Evolutionary conservation across 257 asterid genomes (phyloP).

Genomic region (Solanum chiquidenum): DNA sequence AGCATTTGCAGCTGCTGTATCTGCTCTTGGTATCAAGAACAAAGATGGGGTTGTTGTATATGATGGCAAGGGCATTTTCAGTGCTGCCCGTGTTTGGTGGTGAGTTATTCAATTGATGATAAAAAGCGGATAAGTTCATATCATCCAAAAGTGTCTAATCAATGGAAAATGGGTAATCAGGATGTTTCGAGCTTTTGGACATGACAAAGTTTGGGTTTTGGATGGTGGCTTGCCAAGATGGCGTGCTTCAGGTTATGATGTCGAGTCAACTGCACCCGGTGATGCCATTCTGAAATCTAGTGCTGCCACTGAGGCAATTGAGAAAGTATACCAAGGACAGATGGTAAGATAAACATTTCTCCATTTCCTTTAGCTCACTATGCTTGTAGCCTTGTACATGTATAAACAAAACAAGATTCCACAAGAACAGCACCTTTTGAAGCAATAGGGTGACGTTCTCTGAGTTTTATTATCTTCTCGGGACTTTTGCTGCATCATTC

Average conservation of each 20-base stretch:
- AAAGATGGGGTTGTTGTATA: constrained; percentile 79
- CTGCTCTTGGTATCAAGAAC: constrained; percentile 90
- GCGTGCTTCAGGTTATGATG: constrained; percentile 76
- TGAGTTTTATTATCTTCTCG: neutral
- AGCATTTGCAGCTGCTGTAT: constrained; percentile 97
- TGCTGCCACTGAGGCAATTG: constrained; percentile 95
- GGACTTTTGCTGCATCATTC: neutral
- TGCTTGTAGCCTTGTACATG: neutral
- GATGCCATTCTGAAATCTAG: constrained; percentile 92
- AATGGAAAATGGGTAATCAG: constrained; percentile 24
- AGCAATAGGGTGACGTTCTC: neutral
- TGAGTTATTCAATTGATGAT: constrained; percentile 19
- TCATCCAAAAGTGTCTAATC: neutral
- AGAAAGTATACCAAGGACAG: constrained; percentile 73
- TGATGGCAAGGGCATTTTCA: constrained; percentile 96
- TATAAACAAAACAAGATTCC: neutral
- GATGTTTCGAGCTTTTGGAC: constrained; percentile 98
- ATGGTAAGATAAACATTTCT: constrained; percentile 10
- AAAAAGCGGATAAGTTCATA: neutral
- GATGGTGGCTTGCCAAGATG: constrained; percentile 94
- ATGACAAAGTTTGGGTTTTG: constrained; percentile 85
- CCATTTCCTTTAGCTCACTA: neutral
- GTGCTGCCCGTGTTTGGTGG: constrained; percentile 99
- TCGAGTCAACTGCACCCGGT: constrained; percentile 92
- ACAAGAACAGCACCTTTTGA: neutral